Percentiles rank a stretch among this genome's conserved stretches.
Evolutionary conservation across 78 protist genomes (phyloP).

Genomic region (Dictyostelium intermedium): DNA sequence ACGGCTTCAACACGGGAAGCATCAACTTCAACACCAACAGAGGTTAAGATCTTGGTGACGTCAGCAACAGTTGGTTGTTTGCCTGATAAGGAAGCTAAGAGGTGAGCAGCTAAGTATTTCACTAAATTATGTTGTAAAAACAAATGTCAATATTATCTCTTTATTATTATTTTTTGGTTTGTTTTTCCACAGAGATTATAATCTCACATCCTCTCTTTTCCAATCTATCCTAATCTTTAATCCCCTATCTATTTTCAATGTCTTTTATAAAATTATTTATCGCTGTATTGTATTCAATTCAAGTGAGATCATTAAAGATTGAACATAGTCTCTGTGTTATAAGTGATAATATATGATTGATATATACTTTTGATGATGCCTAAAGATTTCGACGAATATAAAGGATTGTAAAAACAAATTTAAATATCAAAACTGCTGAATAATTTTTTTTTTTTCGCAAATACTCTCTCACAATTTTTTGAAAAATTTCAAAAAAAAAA

Average conservation of each 20-base stretch:
- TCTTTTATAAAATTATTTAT: too few species aligned
- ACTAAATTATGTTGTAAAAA: neutral
- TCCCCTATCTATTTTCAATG: neutral
- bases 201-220: neutral
- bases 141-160: neutral
- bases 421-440: neutral
- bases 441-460: neutral
- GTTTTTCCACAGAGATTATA: neutral
- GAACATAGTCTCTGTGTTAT: neutral
- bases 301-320: neutral
- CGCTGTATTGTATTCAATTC: neutral
- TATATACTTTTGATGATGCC: neutral
- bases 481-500: too few species aligned
- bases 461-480: neutral
- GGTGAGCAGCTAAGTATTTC: slow-evolving; percentile 84
- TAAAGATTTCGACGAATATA: neutral
- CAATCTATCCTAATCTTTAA: neutral
- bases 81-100: slow-evolving; percentile 81
- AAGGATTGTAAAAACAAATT: neutral
- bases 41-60: slow-evolving; percentile 67
- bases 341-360: neutral
- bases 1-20: slow-evolving; percentile 57
- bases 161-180: neutral
- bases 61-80: slow-evolving; percentile 74
- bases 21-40: slow-evolving; percentile 81